Evolutionary conservation across 805 yeast species (phyloP).

Genomic region (Ogataea paradorogensis): DNA sequence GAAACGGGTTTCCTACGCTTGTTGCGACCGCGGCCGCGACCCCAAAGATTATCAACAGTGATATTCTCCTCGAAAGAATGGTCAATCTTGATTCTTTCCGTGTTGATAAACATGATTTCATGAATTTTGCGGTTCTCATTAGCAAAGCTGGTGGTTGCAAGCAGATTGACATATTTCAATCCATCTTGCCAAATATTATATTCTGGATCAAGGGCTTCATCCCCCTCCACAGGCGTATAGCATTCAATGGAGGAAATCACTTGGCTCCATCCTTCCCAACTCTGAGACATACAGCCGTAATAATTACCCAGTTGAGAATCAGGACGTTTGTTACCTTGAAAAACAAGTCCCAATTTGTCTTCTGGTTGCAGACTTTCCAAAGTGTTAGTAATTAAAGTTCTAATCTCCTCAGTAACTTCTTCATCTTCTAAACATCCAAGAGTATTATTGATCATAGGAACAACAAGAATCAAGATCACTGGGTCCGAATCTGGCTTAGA

Average conservation of each 20-base stretch:
- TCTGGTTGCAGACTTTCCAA: conserved; percentile 16
- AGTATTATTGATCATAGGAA: conserved; percentile 24
- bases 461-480: conserved; percentile 23
- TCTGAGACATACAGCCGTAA: conserved; percentile 29
- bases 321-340: conserved; percentile 21
- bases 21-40: neutral
- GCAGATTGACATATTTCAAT: conserved; percentile 19
- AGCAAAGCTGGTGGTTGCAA: conserved; percentile 22
- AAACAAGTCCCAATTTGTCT: conserved; percentile 31
- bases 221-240: conserved; percentile 13
- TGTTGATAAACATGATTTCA: conserved; percentile 24
- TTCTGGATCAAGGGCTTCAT: conserved; percentile 9
- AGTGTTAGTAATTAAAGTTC: conserved; percentile 10
- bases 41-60: neutral
- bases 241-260: conserved; percentile 24
- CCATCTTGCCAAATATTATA: conserved; percentile 25
- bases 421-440: conserved; percentile 19
- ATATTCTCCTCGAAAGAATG: neutral
- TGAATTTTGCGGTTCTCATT: conserved; percentile 8
- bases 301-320: conserved; percentile 26
- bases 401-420: conserved; percentile 21
- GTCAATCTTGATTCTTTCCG: conserved; percentile 10
- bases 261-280: conserved; percentile 31
- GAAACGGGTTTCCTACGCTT: conserved; percentile 2
- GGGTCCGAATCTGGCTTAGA: conserved; percentile 38